A percentile compares a stretch with the other conserved stretches of the same genome.
Evolutionary conservation across 345 rosid species (phyloP).

Genomic region (Syzygium grande): DNA sequence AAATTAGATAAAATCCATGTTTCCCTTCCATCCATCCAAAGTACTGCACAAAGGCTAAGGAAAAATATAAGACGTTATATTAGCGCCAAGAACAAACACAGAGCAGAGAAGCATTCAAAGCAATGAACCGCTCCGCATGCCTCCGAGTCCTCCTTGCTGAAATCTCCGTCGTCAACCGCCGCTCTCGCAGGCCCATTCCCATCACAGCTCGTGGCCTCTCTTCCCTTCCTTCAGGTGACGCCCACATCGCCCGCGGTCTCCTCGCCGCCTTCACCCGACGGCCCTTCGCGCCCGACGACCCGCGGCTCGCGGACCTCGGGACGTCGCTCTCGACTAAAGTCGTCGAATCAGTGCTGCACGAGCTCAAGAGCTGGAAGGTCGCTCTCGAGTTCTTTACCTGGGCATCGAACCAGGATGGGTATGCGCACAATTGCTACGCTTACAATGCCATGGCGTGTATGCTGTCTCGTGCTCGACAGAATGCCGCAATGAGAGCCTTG

Average conservation of each 20-base stretch:
- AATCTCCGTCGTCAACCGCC: not conserved
- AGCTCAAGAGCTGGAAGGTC: conserved; percentile 45
- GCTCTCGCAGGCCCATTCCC: conserved; percentile 25
- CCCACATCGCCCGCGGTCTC: conserved; percentile 26
- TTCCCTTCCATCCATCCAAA: not conserved
- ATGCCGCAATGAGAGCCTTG: conserved; percentile 51
- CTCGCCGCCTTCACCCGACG: conserved; percentile 46
- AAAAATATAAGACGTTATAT: not conserved
- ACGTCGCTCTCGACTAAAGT: conserved; percentile 50
- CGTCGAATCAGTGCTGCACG: conserved; percentile 52
- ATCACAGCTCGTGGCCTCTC: conserved; percentile 11
- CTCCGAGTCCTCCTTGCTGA: not conserved
- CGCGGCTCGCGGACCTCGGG: conserved; percentile 37
- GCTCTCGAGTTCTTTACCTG: conserved; percentile 58
- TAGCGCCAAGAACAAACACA: not conserved
- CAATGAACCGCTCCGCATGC: not conserved
- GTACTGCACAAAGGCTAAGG: not conserved
- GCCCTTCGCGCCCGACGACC: conserved; percentile 31
- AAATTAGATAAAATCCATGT: not conserved
- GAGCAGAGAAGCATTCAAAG: not conserved
- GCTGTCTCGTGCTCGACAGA: conserved; percentile 94
- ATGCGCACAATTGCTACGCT: conserved; percentile 51
- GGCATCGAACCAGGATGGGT: conserved; percentile 59
- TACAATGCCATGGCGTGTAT: conserved; percentile 80
- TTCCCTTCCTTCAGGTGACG: conserved; percentile 15